These are phyloP conservation scores for Mucor racemosus DNA, from an alignment of 371 early-diverging fungal species.

Conservation along the genomic window DNA sequence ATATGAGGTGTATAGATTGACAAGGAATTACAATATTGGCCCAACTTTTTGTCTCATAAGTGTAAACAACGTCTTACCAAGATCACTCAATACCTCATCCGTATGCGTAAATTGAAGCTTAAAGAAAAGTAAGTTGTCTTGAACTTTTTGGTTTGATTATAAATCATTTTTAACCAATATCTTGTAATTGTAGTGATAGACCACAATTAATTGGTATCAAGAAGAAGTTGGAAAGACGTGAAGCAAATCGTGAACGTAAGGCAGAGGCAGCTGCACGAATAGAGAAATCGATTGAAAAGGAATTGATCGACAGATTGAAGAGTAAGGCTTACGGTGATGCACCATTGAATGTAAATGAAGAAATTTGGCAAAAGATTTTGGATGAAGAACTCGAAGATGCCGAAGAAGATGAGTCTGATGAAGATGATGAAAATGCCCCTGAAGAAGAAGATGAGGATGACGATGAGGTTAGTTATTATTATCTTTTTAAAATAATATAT, in stretches of 20 bases:
- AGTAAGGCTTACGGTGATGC: constrained; percentile 93
- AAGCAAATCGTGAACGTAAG: constrained; percentile 88
- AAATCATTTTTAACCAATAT: background rate
- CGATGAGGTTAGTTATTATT: constrained; percentile 44
- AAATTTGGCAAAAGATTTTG: constrained; percentile 80
- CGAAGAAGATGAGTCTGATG: constrained; percentile 78
- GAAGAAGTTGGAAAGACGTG: constrained; percentile 94
- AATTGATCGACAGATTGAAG: constrained; percentile 94
- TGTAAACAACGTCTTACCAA: constrained; percentile 99
- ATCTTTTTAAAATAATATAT: background rate
- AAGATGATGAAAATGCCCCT: constrained; percentile 66
- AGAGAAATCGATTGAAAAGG: constrained; percentile 97
- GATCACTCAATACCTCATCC: constrained; percentile 95
- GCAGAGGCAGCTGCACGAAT: constrained; percentile 95
- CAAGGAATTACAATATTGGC: constrained; percentile 93
- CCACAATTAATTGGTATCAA: constrained; percentile 88
- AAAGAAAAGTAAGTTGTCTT: constrained; percentile 68
- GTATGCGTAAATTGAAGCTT: constrained; percentile 90
- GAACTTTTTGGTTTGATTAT: background rate
- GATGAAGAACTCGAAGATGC: constrained; percentile 72
- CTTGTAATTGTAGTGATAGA: constrained; percentile 37
- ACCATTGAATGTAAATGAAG: constrained; percentile 89
- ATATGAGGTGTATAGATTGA: constrained; percentile 74
- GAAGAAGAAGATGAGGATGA: constrained; percentile 62
- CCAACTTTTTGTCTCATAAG: constrained; percentile 90